Evolutionary conservation across 768 basidiomycete genomes (phyloP).

Genomic region (Auricularia auricula-judae): DNA sequence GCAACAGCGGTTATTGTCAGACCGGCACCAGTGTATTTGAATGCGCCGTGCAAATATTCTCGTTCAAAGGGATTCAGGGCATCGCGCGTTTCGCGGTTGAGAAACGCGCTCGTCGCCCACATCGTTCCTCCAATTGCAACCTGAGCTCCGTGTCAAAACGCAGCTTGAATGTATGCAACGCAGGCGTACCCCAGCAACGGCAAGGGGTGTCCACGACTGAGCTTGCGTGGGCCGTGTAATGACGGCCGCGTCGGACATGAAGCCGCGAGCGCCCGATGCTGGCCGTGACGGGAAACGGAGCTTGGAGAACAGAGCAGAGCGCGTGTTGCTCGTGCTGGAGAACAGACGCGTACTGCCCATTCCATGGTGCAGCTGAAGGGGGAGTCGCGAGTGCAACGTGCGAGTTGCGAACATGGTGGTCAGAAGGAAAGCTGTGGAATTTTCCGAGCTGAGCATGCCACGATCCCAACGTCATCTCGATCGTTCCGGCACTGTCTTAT

Average conservation of each 20-base stretch:
- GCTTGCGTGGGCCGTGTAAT: not conserved
- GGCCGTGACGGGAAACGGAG: not conserved
- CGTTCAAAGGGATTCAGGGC: slow-evolving; percentile 46
- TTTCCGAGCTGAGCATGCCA: too few relatives aligned
- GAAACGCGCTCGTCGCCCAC: slow-evolving; percentile 46
- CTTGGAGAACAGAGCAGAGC: not conserved
- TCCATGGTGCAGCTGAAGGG: too few relatives aligned
- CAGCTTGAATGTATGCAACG: too few relatives aligned
- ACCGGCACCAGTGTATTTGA: slow-evolving; percentile 77
- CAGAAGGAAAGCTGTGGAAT: too few relatives aligned
- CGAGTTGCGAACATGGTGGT: too few relatives aligned
- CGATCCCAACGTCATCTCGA: too few relatives aligned
- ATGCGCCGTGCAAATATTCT: slow-evolving; percentile 62
- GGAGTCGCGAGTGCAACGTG: too few relatives aligned
- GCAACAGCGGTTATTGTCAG: slow-evolving; percentile 64
- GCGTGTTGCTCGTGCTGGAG: not conserved
- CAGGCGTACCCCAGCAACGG: not conserved
- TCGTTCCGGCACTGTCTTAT: too few relatives aligned
- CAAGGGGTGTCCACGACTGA: slow-evolving; percentile 1
- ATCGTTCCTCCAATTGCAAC: slow-evolving; percentile 47
- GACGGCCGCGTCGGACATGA: not conserved
- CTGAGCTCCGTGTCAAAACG: not conserved
- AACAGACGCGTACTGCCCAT: too few relatives aligned
- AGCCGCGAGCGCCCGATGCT: not conserved
- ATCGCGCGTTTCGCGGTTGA: slow-evolving; percentile 75